Percentiles rank a stretch among this genome's conserved stretches.
Evolutionary conservation across 1,284 basidiomycete genomes (phyloP).

Genomic region (Caloboletus inedulis): DNA sequence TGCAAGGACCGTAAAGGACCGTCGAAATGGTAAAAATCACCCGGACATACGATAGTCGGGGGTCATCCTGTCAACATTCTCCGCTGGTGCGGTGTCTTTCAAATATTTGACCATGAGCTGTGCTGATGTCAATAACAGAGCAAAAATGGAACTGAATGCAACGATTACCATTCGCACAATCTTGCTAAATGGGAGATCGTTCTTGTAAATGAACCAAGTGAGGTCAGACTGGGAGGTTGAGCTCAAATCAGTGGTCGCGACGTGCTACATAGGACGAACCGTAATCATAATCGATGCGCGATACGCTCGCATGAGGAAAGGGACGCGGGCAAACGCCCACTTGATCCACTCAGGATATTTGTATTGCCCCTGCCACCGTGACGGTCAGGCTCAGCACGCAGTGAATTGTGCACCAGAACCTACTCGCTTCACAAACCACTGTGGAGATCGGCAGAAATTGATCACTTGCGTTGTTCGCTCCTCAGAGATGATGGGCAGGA

Average conservation of each 20-base stretch:
- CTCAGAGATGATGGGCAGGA: constrained; percentile 48
- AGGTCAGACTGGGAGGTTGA: constrained; percentile 12
- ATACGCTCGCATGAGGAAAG: constrained; percentile 29
- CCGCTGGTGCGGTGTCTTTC: background rate
- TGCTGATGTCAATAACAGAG: background rate
- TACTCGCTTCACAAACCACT: constrained; percentile 49
- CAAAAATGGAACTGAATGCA: background rate
- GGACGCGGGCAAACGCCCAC: background rate
- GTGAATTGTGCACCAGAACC: constrained; percentile 15
- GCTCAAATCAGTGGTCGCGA: background rate
- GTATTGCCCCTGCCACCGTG: background rate
- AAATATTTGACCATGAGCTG: background rate
- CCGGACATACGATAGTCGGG: constrained; percentile 4
- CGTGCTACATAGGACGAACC: constrained; percentile 29
- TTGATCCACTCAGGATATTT: background rate
- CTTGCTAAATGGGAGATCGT: background rate
- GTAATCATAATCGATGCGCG: constrained; percentile 44
- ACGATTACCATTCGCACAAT: constrained; percentile 7
- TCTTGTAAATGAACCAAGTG: constrained; percentile 10
- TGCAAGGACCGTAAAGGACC: constrained; percentile 14
- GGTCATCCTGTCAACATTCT: background rate
- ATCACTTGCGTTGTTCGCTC: constrained; percentile 48
- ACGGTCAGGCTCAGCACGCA: background rate
- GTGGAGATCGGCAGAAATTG: constrained; percentile 52
- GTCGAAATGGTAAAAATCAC: background rate